A percentile compares a stretch with the other conserved stretches of the same genome.
Evolutionary conservation across 1,139 yeast genomes (phyloP).

Genomic region (Trichomonascaceae sp.): DNA sequence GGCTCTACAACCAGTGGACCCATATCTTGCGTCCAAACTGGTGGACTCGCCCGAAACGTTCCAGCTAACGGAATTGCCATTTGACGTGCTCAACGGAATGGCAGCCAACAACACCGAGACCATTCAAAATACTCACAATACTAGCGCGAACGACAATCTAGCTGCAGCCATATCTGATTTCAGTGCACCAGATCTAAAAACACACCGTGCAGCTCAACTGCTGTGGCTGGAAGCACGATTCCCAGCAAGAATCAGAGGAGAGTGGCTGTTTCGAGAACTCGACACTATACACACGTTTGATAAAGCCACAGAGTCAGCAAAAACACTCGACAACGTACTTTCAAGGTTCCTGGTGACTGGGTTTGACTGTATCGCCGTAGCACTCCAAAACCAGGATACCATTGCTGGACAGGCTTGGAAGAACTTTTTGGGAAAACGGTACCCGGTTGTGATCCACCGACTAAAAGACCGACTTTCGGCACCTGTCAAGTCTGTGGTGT

Average conservation of each 20-base stretch:
- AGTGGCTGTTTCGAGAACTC: conserved; percentile 2
- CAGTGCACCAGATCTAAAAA: background rate
- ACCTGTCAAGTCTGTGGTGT: conserved; percentile 13
- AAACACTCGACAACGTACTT: conserved; percentile 14
- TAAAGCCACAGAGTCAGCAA: conserved; percentile 24
- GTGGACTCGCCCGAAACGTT: background rate
- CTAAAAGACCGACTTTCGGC: conserved; percentile 1
- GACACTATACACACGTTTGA: conserved; percentile 11
- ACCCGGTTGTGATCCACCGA: conserved; percentile 15
- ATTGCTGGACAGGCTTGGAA: conserved; percentile 18
- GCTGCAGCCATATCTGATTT: no score
- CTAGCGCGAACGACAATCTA: background rate
- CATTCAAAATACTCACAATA: background rate
- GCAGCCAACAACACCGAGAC: background rate
- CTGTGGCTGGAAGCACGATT: background rate
- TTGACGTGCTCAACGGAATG: background rate
- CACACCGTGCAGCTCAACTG: background rate
- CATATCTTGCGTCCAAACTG: background rate
- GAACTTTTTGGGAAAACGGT: conserved; percentile 18
- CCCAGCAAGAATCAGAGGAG: background rate
- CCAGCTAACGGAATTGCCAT: background rate
- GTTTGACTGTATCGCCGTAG: conserved; percentile 24
- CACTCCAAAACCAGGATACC: conserved; percentile 18
- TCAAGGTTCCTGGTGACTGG: conserved; percentile 23
- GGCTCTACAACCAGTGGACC: no score